Evolutionary conservation across 2,329 filamentous ascomycete genomes (phyloP).

Genomic region (Ceratocystis cacaofunesta): DNA sequence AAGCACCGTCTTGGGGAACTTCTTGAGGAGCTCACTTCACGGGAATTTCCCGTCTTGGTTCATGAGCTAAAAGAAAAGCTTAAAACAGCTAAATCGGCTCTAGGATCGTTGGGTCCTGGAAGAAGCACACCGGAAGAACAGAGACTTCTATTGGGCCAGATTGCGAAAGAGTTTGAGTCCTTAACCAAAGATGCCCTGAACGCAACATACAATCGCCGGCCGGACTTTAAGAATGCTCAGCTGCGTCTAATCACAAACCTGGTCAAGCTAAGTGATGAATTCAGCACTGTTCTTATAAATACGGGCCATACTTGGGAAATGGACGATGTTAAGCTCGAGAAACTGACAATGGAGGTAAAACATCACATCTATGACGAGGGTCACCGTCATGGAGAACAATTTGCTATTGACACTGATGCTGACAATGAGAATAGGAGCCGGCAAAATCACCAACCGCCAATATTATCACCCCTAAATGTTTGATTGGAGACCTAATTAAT

Average conservation of each 20-base stretch:
- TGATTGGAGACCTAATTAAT: neutral
- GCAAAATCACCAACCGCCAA: neutral
- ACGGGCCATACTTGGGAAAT: slow-evolving; percentile 17
- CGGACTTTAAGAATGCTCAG: slow-evolving; percentile 13
- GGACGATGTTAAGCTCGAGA: no score
- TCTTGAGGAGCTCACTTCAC: slow-evolving; percentile 21
- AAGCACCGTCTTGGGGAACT: slow-evolving; percentile 20
- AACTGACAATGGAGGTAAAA: fast-evolving
- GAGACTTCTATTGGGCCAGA: slow-evolving; percentile 16
- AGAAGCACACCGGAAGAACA: slow-evolving; percentile 18
- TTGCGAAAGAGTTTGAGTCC: slow-evolving; percentile 19
- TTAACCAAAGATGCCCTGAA: slow-evolving; percentile 16
- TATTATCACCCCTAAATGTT: neutral
- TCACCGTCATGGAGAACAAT: neutral
- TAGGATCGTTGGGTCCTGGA: slow-evolving; percentile 16
- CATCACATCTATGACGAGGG: neutral
- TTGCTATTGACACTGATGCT: no score
- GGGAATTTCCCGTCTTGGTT: slow-evolving; percentile 21
- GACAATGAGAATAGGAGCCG: neutral
- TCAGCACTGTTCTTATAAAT: slow-evolving; percentile 11
- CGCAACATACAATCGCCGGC: slow-evolving; percentile 16
- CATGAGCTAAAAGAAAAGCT: slow-evolving; percentile 18
- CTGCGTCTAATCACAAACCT: slow-evolving; percentile 20
- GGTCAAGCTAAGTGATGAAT: slow-evolving; percentile 18
- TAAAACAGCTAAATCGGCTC: neutral